phyloP scores from a whole-genome alignment of 2,329 filamentous ascomycete genomes.

The Penicillium sp. region DNA sequence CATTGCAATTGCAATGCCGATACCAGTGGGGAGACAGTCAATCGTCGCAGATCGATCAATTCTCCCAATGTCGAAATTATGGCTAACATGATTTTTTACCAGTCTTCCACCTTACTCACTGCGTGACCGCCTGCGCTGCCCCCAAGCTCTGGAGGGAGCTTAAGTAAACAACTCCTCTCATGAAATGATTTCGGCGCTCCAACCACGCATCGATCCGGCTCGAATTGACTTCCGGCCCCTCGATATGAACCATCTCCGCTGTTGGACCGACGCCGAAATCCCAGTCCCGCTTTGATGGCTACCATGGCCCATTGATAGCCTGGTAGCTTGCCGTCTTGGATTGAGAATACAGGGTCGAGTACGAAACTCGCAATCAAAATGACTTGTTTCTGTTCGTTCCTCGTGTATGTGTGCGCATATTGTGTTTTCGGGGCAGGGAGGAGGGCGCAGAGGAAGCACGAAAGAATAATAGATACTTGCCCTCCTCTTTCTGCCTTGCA shows the following conservation, averaged over 20 bases:
- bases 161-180: constrained; percentile 65
- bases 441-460: constrained; percentile 22
- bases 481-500: constrained; percentile 33
- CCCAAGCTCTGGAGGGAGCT: constrained; percentile 93
- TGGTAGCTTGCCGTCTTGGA: constrained; percentile 24
- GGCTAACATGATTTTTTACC: constrained; percentile 18
- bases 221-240: constrained; percentile 1
- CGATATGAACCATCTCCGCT: constrained; percentile 1
- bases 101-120: constrained; percentile 99
- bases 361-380: constrained; percentile 1
- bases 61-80: background rate
- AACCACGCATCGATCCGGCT: constrained; percentile 13
- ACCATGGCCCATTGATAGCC: constrained; percentile 15
- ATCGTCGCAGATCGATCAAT: background rate
- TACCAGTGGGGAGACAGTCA: background rate
- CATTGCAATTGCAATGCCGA: background rate
- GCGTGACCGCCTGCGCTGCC: constrained; percentile 87
- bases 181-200: constrained; percentile 12
- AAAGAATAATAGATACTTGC: constrained; percentile 26
- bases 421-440: constrained; percentile 27
- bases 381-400: constrained; percentile 10
- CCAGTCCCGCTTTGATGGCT: constrained; percentile 23
- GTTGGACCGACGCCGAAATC: constrained; percentile 9
- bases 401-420: constrained; percentile 27
- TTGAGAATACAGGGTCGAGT: constrained; percentile 20